Conservation (phyloP, 1,284 basidiomycete genomes). For the Earliella scabrosa region DNA sequence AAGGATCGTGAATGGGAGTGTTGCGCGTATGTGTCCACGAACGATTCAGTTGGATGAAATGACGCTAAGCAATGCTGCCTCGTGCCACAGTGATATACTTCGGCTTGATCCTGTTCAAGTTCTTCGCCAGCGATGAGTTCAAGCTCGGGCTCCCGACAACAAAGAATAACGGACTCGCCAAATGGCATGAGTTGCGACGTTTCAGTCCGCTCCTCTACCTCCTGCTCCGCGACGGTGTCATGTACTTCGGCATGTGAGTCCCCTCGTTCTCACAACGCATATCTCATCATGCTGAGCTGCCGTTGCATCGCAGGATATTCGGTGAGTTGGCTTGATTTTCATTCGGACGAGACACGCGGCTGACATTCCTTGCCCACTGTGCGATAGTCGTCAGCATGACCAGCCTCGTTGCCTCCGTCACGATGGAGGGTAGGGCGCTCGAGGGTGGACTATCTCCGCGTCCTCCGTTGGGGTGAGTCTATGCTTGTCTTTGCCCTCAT, state of each 20-base stretch:
- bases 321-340: background rate
- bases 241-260: slow-evolving; percentile 8
- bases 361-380: background rate
- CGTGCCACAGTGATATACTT: background rate
- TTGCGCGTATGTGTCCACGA: background rate
- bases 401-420: slow-evolving; percentile 3
- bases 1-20: slow-evolving; percentile 6
- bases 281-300: too few species aligned
- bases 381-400: background rate
- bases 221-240: slow-evolving; percentile 3
- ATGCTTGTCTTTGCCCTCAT: background rate
- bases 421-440: slow-evolving; percentile 5
- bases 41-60: too few species aligned
- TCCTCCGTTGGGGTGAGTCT: slow-evolving; percentile 6
- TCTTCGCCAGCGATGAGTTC: slow-evolving; percentile 8
- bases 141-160: background rate
- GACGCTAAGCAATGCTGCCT: background rate
- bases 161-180: background rate
- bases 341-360: too few species aligned
- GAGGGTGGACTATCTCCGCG: slow-evolving; percentile 11
- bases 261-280: too few species aligned
- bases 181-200: slow-evolving; percentile 2
- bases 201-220: slow-evolving; percentile 10
- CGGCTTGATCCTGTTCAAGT: slow-evolving; percentile 3
- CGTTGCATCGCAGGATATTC: slow-evolving; percentile 10